Percentiles rank a stretch among this genome's conserved stretches.
Evolutionary conservation across 2,329 filamentous ascomycete genomes (phyloP).

Genomic region (Stagonosporopsis chrysanthemi): DNA sequence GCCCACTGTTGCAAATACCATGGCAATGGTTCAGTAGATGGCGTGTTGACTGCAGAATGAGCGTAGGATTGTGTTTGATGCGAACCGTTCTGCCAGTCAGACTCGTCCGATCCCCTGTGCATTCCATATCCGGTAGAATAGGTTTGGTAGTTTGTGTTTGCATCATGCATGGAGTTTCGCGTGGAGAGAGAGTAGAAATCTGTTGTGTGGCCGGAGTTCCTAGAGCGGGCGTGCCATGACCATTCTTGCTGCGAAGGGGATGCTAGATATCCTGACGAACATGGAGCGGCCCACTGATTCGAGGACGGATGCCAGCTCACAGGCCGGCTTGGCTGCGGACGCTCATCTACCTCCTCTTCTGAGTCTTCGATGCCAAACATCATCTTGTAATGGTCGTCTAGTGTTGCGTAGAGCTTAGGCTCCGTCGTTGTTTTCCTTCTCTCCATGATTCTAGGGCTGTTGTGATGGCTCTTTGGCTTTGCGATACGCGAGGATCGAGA

Average conservation of each 20-base stretch:
- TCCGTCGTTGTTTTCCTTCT: constrained; percentile 50
- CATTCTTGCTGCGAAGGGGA: constrained; percentile 39
- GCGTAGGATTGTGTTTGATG: constrained; percentile 35
- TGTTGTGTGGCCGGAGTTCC: constrained; percentile 38
- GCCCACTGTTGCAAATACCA: constrained; percentile 51
- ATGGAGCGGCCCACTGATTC: constrained; percentile 48
- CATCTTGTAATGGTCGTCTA: constrained; percentile 53
- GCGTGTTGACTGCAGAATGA: constrained; percentile 42
- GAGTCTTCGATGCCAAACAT: constrained; percentile 48
- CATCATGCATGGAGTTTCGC: constrained; percentile 42
- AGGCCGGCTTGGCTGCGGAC: constrained; percentile 56
- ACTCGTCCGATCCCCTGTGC: constrained; percentile 36
- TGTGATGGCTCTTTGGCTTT: constrained; percentile 51
- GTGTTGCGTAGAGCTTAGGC: constrained; percentile 48
- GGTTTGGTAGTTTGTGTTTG: constrained; percentile 23
- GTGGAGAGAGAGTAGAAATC: constrained; percentile 48
- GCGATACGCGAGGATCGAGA: constrained; percentile 47
- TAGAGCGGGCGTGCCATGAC: constrained; percentile 34
- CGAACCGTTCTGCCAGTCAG: constrained; percentile 38
- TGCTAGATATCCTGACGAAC: constrained; percentile 33
- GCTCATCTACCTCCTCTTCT: constrained; percentile 37
- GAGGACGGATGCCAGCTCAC: constrained; percentile 79
- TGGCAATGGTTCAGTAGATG: constrained; percentile 40
- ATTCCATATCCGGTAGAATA: constrained; percentile 25
- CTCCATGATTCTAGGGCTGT: constrained; percentile 47